Evolutionary conservation across 2,329 filamentous ascomycete genomes (phyloP), one percentile per base, ranked within the genome.

Genomic region (Daldinia eschscholtzii): DNA sequence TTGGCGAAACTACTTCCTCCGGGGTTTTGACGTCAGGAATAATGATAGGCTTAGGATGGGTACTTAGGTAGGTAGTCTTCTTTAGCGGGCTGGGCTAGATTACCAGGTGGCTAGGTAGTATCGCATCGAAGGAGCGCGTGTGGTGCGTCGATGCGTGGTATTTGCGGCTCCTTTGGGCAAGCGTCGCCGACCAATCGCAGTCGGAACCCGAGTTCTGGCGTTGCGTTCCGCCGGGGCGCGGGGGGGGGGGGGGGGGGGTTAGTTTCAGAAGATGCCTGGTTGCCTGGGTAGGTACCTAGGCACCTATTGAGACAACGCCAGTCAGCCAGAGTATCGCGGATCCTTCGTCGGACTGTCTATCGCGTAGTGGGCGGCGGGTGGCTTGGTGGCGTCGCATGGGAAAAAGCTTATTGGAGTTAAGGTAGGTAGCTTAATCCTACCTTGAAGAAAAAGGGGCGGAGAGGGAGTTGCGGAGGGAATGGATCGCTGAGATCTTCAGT

Each of bases 211-310:
- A 23, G 44, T 2, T 26, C 44, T 26, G 44, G 12, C 12, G 44
- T 23, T 48, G 44, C 20, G 12, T 26, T 44, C 20, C 44, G 44
- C 23, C 7, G 20, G 20, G n/a, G n/a, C n/a, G n/a, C n/a, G n/a
- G n/a, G n/a, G n/a, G n/a, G n/a, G n/a, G n/a, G n/a, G n/a, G n/a
- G n/a, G n/a, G n/a, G n/a, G n/a, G n/a, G n/a, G n/a, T n/a, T n/a
- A n/a, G 44, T 26, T 48, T 48, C 44, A 48, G 44, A 26, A 28
- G 44, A 4, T 48, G n/a, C n/a, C n/a, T n/a, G n/a, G n/a, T n/a
- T n/a, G n/a, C n/a, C n/a, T n/a, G n/a, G n/a, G n/a, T n/a, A n/a
- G n/a, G n/a, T n/a, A n/a, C n/a, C n/a, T n/a, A n/a, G n/a, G n/a
- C n/a, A n/a, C n/a, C n/a, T n/a, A n/a, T n/a, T n/a, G n/a, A n/a